Evolutionary conservation across 805 yeast species (phyloP).

Genomic region (Metschnikowia sp.): DNA sequence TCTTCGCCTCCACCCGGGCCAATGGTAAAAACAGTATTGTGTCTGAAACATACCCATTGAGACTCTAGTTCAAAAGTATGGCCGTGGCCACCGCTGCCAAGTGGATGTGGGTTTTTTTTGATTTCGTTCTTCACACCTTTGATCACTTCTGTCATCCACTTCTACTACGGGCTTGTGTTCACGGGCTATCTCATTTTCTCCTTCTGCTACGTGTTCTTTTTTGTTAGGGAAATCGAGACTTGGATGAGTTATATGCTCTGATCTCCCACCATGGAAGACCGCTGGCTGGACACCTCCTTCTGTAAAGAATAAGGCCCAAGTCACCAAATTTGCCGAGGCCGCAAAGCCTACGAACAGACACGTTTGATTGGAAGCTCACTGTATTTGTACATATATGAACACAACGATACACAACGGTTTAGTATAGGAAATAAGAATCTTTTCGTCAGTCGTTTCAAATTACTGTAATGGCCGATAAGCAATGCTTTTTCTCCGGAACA

Average conservation of each 20-base stretch:
- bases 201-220: conserved; percentile 67
- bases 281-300: conserved; percentile 50
- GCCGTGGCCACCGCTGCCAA: conserved; percentile 58
- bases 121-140: conserved; percentile 69
- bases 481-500: no score
- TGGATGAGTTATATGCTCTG: conserved; percentile 60
- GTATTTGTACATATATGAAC: neutral
- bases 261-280: conserved; percentile 39
- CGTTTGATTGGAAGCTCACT: neutral
- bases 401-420: no score
- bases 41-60: conserved; percentile 65
- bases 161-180: conserved; percentile 63
- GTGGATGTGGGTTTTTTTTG: conserved; percentile 59
- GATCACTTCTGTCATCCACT: conserved; percentile 57
- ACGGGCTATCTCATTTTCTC: conserved; percentile 61
- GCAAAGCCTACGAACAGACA: conserved; percentile 23
- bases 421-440: no score
- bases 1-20: conserved; percentile 75
- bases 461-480: no score
- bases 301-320: conserved; percentile 31
- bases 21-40: conserved; percentile 65
- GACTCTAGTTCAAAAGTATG: conserved; percentile 61
- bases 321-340: conserved; percentile 36
- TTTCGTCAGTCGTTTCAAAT: no score
- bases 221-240: conserved; percentile 78